phyloP scores from a whole-genome alignment of 257 asterid species.

The Nicotiana paniculata region DNA sequence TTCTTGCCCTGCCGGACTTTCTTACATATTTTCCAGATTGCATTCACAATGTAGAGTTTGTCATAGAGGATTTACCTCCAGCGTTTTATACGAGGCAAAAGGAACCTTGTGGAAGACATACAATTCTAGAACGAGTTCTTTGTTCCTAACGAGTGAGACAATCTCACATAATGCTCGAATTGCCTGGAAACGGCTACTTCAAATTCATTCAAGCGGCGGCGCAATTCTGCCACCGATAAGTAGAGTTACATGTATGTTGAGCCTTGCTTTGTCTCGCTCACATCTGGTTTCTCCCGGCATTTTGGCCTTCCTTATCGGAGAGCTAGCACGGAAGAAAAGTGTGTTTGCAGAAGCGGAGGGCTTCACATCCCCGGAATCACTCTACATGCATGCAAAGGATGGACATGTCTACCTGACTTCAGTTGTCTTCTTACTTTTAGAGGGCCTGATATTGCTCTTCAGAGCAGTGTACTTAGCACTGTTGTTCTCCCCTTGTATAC shows the following conservation, averaged over 20 bases:
- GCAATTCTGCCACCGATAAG: conserved; percentile 49
- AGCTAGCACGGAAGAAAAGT: conserved; percentile 42
- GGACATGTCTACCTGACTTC: conserved; percentile 49
- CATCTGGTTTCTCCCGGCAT: conserved; percentile 78
- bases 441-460: conserved; percentile 54
- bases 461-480: conserved; percentile 58
- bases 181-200: conserved; percentile 56
- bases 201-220: conserved; percentile 42
- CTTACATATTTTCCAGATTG: conserved; percentile 20
- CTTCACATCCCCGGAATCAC: conserved; percentile 39
- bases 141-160: conserved; percentile 23
- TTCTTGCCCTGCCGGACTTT: conserved; percentile 27
- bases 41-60: conserved; percentile 27
- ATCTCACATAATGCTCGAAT: conserved; percentile 48
- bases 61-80: conserved; percentile 38
- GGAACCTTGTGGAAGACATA: conserved; percentile 29
- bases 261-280: conserved; percentile 72
- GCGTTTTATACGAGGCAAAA: conserved; percentile 28
- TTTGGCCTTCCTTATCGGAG: conserved; percentile 56
- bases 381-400: conserved; percentile 55
- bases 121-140: conserved; percentile 17
- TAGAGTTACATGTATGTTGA: conserved; percentile 65
- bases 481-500: conserved; percentile 66
- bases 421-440: conserved; percentile 46
- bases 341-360: conserved; percentile 50